Base-by-base conservation (phyloP, 305 asterid genomes). In the Fraxinus sp. region DNA sequence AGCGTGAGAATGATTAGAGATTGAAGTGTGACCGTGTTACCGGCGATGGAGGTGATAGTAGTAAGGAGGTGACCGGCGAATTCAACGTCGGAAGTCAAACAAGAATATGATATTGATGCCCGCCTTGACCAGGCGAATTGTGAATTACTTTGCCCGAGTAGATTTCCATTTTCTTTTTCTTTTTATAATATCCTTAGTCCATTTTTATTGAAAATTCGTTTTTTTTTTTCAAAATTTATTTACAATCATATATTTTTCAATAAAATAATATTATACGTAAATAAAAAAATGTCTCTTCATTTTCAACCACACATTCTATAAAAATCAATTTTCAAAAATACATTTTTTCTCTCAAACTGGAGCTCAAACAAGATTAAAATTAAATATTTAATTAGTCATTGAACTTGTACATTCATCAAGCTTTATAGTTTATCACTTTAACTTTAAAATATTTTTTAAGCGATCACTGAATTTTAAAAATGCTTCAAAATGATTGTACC, bases 41-140 rank as follows among this genome's bases (percentile, higher is more conserved):
- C 90, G 90, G 86, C 83, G 62, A 30, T 59, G 24, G 75, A 88
- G 90, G 92, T 88, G 83, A 70, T 7, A 70, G 37, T 37, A 9
- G 49, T 24, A 30, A 35, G 75, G 16, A 79, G 90, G 90, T 79
- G 71, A 89, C 92, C 85, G 90, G 85, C 55, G 74, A 80, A 76
- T 78, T 77, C 36, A 81, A 87, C 86, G 90, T 86, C 88, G 90
- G 91, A 87, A 83, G 80, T 81, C 52, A 3, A 76, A 59, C 13
- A 26, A 66, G 20, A 62, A 7, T 62, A 66, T 28, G 32, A 28
- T 28, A 28, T 28, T 26, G 74, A 20, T 64, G 32, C 36, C 33
- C 6, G 22, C 68, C 68, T 57, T 57, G 18, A 46, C 57, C 57
- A 46, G 57, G 57, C 57, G 18, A 46, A 10, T 46, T 14, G 18